phyloP scores from a whole-genome alignment of 2,329 filamentous ascomycete species.

The Ophiostoma novo-ulmi region DNA sequence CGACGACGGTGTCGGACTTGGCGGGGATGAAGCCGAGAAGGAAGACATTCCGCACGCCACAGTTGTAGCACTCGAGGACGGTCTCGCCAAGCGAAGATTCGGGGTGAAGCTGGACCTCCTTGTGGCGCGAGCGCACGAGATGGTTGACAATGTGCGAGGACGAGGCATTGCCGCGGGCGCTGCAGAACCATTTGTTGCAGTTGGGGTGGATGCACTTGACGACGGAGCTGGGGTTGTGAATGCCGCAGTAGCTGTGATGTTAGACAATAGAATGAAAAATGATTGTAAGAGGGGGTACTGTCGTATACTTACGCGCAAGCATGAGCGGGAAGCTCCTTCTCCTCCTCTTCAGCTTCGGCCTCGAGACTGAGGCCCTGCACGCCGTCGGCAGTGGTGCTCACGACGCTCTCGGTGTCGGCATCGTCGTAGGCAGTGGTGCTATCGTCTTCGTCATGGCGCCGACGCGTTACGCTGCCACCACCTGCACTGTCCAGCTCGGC shows the following conservation, averaged over 20 bases:
- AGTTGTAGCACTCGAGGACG: constrained; percentile 97
- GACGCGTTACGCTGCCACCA: constrained; percentile 35
- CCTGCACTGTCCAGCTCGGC: constrained; percentile 38
- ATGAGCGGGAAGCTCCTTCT: constrained; percentile 86
- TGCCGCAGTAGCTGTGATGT: constrained; percentile 71
- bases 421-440: constrained; percentile 77
- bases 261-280: constrained; percentile 34
- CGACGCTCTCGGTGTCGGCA: constrained; percentile 70
- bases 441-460: constrained; percentile 74
- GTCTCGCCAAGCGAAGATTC: constrained; percentile 91
- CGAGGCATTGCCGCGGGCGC: constrained; percentile 89
- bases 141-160: constrained; percentile 99
- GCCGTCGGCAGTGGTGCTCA: constrained; percentile 74
- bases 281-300: no score
- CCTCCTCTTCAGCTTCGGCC: constrained; percentile 61
- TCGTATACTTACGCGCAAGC: constrained; percentile 79
- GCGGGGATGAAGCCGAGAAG: constrained; percentile 95
- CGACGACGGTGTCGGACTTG: constrained; percentile 96
- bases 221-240: constrained; percentile 90
- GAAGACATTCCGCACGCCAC: constrained; percentile 98
- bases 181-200: constrained; percentile 99
- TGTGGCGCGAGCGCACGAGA: constrained; percentile 92
- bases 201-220: constrained; percentile 93
- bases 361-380: constrained; percentile 58
- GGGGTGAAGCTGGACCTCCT: constrained; percentile 96